Evolutionary conservation across 1,284 basidiomycete genomes (phyloP), one percentile per base, ranked within the genome.

Genomic region (Afroboletus lepidellus): DNA sequence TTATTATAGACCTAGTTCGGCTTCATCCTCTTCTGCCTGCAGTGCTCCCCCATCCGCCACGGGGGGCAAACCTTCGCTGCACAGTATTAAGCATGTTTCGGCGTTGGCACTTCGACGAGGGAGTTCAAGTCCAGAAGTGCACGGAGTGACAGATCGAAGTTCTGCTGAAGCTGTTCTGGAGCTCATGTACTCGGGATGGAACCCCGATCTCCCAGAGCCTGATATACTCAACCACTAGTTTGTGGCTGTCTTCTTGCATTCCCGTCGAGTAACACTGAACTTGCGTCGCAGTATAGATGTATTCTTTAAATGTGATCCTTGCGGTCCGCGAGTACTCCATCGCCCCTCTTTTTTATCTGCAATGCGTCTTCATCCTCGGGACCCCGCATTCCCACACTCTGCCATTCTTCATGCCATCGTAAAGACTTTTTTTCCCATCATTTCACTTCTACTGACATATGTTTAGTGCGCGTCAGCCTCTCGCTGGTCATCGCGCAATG

Each of bases 361-460:
- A 8, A 77, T 94, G 77, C 79, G 80, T 57, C 72, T 91, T 46
- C 81, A 88, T 55, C 90, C 91, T 3, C 78, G 80, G 57, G 86
- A 90, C 63, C 78, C 83, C 12, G 78, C 78, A 27, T 94, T 93
- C 63, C 91, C 91, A 33, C 91, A 92, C 71, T 79, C 84, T 16
- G 85, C 88, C 2, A 79, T 94, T 53, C 71, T 94, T 39, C 91
- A 94, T 69, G 87, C 89, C 55, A 92, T 94, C 53, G 87, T 80
- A 55, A 62, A 67, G 9, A 38, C 32, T 36, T 46, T 51, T 24
- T 8, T 41, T 39, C 4, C n/a, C 18, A 23, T 13, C 45, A 18
- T 32, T 47, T 46, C 23, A 45, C n/a, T 45, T 30, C 50, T 37
- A 37, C 56, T 69, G 30, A 71, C 43, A 1, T 24, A n/a, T n/a